phyloP scores from a whole-genome alignment of 2,329 filamentous ascomycete genomes.

The Tolypocladium nubicola region DNA sequence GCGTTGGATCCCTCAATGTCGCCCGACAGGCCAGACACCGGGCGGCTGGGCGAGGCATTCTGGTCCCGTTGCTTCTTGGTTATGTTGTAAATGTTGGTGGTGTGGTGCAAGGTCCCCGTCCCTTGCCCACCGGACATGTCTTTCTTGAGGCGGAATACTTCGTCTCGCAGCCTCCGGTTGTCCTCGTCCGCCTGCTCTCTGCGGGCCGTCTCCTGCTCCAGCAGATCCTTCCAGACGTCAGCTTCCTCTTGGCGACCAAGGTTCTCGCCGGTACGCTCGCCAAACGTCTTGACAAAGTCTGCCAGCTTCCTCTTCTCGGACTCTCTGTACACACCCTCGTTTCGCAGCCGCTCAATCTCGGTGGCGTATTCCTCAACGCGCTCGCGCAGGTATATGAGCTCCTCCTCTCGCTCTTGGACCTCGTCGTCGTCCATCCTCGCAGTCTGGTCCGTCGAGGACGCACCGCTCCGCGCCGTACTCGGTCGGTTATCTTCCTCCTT shows the following conservation, averaged over 20 bases:
- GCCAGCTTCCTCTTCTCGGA: slow-evolving; percentile 78
- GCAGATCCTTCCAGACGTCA: slow-evolving; percentile 90
- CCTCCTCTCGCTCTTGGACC: slow-evolving; percentile 65
- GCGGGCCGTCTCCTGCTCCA: slow-evolving; percentile 82
- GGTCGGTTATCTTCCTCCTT: slow-evolving; percentile 54
- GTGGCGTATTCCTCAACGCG: slow-evolving; percentile 74
- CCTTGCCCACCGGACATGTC: slow-evolving; percentile 32
- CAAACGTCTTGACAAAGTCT: slow-evolving; percentile 57
- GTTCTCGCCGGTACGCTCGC: slow-evolving; percentile 36
- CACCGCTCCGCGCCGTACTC: slow-evolving; percentile 44
- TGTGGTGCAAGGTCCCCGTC: slow-evolving; percentile 35
- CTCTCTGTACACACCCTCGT: slow-evolving; percentile 69
- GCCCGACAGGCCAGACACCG: slow-evolving; percentile 37
- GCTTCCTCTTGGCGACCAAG: slow-evolving; percentile 50
- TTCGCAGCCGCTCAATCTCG: slow-evolving; percentile 71
- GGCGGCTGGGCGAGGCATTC: slow-evolving; percentile 36
- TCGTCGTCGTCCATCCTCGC: slow-evolving; percentile 48
- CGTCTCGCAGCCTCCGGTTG: slow-evolving; percentile 71
- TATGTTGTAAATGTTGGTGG: slow-evolving; percentile 57
- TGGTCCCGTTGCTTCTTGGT: slow-evolving; percentile 41
- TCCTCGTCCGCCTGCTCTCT: slow-evolving; percentile 88
- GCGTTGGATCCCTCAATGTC: slow-evolving; percentile 40
- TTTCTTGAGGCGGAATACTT: slow-evolving; percentile 63
- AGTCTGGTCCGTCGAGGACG: slow-evolving; percentile 48
- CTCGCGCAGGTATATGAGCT: slow-evolving; percentile 75